These are phyloP conservation scores for Colletotrichum navitas DNA, from an alignment of 2,329 filamentous ascomycete species.

Conservation along the genomic window DNA sequence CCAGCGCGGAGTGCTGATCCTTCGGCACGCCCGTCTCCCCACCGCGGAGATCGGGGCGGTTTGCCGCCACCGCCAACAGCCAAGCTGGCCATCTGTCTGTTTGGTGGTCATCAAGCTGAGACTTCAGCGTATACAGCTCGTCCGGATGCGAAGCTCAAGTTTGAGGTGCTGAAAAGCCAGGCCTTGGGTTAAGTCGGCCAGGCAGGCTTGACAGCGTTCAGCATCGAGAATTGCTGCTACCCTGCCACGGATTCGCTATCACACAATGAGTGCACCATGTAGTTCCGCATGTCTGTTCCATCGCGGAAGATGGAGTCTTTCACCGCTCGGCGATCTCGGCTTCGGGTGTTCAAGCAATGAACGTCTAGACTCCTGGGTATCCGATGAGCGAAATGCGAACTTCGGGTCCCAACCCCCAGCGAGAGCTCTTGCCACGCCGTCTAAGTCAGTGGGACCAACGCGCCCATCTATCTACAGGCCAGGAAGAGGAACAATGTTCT, in stretches of 20 bases:
- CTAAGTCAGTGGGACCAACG: no score
- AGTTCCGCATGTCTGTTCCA: conserved; percentile 57
- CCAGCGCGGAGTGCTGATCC: conserved; percentile 54
- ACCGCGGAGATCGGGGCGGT: conserved; percentile 54
- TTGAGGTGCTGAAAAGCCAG: conserved; percentile 46
- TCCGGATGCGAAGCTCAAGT: conserved; percentile 47
- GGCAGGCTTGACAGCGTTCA: conserved; percentile 47
- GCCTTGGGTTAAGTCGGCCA: conserved; percentile 45
- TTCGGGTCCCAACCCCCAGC: no score
- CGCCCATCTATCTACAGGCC: no score
- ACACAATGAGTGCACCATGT: conserved; percentile 56
- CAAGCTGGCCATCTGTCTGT: no score
- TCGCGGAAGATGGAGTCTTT: conserved; percentile 45
- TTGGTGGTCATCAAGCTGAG: conserved; percentile 55
- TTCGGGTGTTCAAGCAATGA: no score
- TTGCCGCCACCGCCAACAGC: no score
- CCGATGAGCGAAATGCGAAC: no score
- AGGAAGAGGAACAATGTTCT: no score
- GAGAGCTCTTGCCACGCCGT: no score
- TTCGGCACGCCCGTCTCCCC: conserved; percentile 52
- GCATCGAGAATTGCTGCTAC: conserved; percentile 49
- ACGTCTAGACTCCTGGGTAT: no score
- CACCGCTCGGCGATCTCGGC: no score
- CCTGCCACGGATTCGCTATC: conserved; percentile 45
- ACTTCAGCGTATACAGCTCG: conserved; percentile 45